Conservation (phyloP, 2,329 filamentous ascomycete genomes). For the Alternaria solani region DNA sequence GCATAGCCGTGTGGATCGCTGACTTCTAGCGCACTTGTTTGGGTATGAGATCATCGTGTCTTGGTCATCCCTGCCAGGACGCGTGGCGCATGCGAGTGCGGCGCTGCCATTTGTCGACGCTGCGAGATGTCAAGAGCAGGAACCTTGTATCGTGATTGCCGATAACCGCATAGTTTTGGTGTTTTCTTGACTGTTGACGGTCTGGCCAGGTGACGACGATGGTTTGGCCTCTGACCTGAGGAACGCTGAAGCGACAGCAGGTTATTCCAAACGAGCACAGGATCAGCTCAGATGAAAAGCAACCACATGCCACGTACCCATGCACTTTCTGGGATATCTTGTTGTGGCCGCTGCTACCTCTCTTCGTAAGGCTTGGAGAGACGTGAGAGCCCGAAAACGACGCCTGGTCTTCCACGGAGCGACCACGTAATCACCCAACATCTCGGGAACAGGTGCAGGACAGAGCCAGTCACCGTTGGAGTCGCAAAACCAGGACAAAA, state of each 20-base stretch:
- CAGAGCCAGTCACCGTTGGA: not conserved
- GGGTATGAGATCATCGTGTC: slow-evolving; percentile 6
- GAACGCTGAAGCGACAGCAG: not conserved
- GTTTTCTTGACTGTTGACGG: not conserved
- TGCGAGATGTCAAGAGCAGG: not conserved
- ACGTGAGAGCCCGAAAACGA: not conserved
- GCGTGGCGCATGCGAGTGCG: slow-evolving; percentile 12
- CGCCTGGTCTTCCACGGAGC: not conserved
- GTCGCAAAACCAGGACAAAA: not conserved
- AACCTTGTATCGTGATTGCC: slow-evolving; percentile 5
- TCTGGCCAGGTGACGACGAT: not conserved
- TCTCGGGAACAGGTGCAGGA: not conserved
- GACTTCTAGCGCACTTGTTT: slow-evolving; percentile 8
- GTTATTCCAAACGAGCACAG: not conserved
- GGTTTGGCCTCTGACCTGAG: not conserved
- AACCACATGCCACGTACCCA: not conserved
- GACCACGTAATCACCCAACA: slow-evolving; percentile 16
- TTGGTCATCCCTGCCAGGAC: slow-evolving; percentile 1
- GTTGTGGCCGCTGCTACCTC: not conserved
- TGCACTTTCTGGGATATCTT: not conserved
- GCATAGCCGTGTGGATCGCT: slow-evolving; percentile 13
- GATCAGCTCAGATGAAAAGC: not conserved
- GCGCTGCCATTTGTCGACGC: slow-evolving; percentile 4
- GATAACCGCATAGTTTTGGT: not conserved
- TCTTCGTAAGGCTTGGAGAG: not conserved